A percentile compares a stretch with the other conserved stretches of the same genome.
Evolutionary conservation across 2,329 filamentous ascomycete species (phyloP).

Genomic region (Alternaria infectoria): DNA sequence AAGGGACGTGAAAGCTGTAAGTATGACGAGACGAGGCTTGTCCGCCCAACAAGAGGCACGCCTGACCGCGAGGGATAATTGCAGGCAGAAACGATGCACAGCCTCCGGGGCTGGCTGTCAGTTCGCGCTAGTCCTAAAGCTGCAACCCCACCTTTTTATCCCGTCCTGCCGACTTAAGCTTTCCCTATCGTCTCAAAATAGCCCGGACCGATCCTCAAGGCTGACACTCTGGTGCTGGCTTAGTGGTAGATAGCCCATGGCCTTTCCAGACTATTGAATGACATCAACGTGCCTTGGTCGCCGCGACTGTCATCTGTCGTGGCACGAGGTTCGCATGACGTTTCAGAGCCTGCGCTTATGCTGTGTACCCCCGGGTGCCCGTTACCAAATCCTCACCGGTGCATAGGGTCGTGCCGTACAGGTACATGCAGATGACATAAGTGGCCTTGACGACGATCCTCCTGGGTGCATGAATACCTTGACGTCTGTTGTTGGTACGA

Average conservation of each 20-base stretch:
- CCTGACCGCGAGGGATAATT: constrained; percentile 14
- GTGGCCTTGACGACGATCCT: background rate
- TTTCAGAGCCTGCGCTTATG: constrained; percentile 4
- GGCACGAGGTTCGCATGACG: background rate
- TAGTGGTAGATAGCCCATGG: background rate
- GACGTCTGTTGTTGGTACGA: background rate
- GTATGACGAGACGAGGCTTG: constrained; percentile 10
- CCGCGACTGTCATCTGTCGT: background rate
- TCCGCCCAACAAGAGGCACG: constrained; percentile 3
- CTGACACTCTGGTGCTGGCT: background rate
- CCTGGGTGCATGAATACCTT: background rate
- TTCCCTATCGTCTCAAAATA: constrained; percentile 11
- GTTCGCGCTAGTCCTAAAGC: background rate
- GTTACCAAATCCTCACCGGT: constrained; percentile 11
- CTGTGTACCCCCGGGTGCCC: constrained; percentile 9
- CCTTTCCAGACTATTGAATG: background rate
- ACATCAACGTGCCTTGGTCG: background rate
- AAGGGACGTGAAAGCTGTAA: background rate
- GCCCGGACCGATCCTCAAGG: background rate
- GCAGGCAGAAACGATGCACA: constrained; percentile 14
- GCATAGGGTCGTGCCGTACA: constrained; percentile 9
- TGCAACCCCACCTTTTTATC: no score
- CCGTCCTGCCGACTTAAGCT: constrained; percentile 4
- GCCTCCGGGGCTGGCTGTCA: background rate
- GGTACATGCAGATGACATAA: constrained; percentile 9